Conservation (phyloP, 208 protist species). For the Trypanosoma grayi region DNA sequence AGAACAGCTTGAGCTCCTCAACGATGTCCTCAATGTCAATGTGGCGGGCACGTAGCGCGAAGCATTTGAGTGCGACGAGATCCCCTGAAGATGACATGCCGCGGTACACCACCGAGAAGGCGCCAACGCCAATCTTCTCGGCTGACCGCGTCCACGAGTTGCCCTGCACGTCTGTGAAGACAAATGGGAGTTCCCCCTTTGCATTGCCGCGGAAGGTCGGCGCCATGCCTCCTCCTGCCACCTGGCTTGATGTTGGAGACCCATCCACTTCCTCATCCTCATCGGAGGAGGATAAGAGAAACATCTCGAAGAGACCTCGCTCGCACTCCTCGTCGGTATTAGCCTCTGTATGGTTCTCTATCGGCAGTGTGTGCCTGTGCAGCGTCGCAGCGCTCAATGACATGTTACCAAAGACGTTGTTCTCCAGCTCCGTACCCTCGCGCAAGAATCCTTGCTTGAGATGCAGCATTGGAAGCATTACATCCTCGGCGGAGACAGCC, state of each 20-base stretch:
- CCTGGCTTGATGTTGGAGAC: background rate
- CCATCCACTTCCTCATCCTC: conserved; percentile 14
- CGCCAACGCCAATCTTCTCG: conserved; percentile 45
- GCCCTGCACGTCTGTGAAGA: conserved; percentile 57
- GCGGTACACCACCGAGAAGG: conserved; percentile 65
- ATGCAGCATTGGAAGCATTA: background rate
- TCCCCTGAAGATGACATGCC: conserved; percentile 56
- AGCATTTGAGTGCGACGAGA: conserved; percentile 76
- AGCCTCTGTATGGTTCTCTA: background rate
- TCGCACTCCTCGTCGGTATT: conserved; percentile 20
- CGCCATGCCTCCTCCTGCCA: background rate
- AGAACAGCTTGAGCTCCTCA: conserved; percentile 63
- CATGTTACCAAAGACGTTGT: background rate
- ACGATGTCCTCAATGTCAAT: conserved; percentile 45
- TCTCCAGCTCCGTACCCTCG: background rate
- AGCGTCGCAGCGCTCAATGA: background rate
- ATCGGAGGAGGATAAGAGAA: conserved; percentile 27
- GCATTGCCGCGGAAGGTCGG: background rate
- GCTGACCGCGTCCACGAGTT: conserved; percentile 54
- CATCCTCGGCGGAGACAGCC: background rate
- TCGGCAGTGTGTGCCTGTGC: background rate
- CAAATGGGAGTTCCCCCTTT: conserved; percentile 48
- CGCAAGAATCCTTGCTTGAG: background rate
- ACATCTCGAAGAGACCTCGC: conserved; percentile 55
- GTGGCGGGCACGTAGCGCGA: conserved; percentile 48